These are phyloP conservation scores for Cinchona pubescens DNA, from an alignment of 257 asterid species.

Conservation along the genomic window DNA sequence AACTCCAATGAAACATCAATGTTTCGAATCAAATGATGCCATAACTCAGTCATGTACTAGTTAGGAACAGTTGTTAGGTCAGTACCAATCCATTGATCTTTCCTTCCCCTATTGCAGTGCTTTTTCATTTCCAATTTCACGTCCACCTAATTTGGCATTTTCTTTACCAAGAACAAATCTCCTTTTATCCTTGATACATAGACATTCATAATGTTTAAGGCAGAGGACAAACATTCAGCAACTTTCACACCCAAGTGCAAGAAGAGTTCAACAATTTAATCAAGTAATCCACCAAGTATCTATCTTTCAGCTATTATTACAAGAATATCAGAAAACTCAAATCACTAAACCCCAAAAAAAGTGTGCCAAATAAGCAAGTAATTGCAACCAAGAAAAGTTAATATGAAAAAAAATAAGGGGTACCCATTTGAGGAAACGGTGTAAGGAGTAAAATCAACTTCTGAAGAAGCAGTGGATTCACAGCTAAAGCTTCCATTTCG, in stretches of 20 bases:
- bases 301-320: too few relatives aligned
- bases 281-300: background rate
- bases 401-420: constrained; percentile 6
- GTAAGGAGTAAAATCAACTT: constrained; percentile 6
- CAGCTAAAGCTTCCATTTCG: constrained; percentile 36
- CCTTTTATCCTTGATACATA: background rate
- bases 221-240: background rate
- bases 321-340: background rate
- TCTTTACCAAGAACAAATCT: too few relatives aligned
- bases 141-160: background rate
- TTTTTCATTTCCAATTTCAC: background rate
- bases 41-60: background rate
- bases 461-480: constrained; percentile 27
- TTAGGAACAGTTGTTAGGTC: too few relatives aligned
- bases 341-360: background rate
- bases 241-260: too few relatives aligned
- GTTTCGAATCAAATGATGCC: background rate
- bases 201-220: background rate
- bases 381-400: background rate
- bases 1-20: background rate
- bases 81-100: background rate
- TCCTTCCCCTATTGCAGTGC: background rate
- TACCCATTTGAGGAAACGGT: constrained; percentile 53
- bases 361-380: background rate
- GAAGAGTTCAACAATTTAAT: background rate